Conservation (phyloP, 768 basidiomycete species). For the Auricularia heimuer region DNA sequence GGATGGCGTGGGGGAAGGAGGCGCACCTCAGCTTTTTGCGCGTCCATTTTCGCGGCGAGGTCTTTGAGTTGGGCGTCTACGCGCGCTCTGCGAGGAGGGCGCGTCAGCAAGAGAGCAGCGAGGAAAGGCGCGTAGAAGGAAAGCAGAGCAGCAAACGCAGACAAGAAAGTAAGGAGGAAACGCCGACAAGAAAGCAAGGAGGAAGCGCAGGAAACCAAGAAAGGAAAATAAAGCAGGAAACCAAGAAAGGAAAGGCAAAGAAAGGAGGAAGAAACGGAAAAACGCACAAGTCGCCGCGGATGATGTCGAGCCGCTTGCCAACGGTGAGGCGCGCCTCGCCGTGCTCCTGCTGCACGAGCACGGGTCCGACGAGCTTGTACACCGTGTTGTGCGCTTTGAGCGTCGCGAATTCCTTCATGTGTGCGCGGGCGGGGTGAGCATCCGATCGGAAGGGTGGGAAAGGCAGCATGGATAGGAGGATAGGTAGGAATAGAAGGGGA, state of each 20-base stretch:
- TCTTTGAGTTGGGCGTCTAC: constrained; percentile 79
- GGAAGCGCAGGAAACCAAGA: too few relatives aligned
- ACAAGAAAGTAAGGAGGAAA: too few relatives aligned
- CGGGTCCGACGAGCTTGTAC: constrained; percentile 87
- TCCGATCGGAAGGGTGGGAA: too few relatives aligned
- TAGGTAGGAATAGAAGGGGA: background rate
- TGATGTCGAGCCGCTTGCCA: constrained; percentile 83
- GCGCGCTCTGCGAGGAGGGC: constrained; percentile 41
- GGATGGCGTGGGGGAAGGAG: background rate
- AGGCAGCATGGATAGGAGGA: background rate
- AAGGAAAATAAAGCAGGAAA: too few relatives aligned
- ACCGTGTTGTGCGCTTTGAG: constrained; percentile 69
- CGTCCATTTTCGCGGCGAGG: constrained; percentile 61
- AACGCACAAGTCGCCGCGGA: constrained; percentile 75
- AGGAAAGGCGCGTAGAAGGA: too few relatives aligned
- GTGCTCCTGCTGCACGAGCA: constrained; percentile 83
- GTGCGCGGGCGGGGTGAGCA: too few relatives aligned
- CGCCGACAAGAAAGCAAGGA: too few relatives aligned
- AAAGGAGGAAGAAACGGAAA: background rate
- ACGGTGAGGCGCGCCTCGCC: constrained; percentile 80
- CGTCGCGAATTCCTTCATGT: constrained; percentile 64
- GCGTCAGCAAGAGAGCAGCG: too few relatives aligned
- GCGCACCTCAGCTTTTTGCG: constrained; percentile 72
- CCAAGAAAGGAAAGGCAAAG: constrained; percentile 9
- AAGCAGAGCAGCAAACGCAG: too few relatives aligned